phyloP scores from a whole-genome alignment of 164 flowering plant genomes.

The Magnolia changhungtana region DNA sequence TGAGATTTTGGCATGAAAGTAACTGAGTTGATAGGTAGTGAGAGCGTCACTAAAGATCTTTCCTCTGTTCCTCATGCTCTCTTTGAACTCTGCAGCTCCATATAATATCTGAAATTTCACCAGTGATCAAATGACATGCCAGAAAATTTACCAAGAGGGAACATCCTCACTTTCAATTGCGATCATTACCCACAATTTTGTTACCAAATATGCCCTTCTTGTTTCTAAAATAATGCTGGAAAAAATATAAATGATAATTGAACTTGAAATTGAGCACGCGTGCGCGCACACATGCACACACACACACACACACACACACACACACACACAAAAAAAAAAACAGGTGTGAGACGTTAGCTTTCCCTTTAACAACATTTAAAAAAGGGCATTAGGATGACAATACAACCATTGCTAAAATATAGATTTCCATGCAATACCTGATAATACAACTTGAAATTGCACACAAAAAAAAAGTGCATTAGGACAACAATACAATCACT shows the following conservation, averaged over 20 bases:
- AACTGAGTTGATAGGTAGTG: slow-evolving; percentile 54
- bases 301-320: no score
- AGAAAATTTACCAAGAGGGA: neutral
- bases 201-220: no score
- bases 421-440: slow-evolving; percentile 34
- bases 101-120: slow-evolving; percentile 46
- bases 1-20: slow-evolving; percentile 35
- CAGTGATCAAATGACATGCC: neutral
- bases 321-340: no score
- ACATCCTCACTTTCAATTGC: neutral
- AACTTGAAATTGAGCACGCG: neutral
- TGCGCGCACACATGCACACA: no score
- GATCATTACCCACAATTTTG: neutral
- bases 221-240: no score
- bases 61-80: slow-evolving; percentile 30
- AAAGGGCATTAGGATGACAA: neutral
- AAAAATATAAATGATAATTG: neutral
- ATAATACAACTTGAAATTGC: neutral
- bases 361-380: neutral
- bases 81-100: slow-evolving; percentile 45
- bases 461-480: neutral
- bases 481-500: neutral
- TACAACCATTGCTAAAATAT: neutral
- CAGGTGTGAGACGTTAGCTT: neutral
- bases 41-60: slow-evolving; percentile 57